Base-by-base conservation (phyloP, 257 asterid genomes). In the Avicennia marina region DNA sequence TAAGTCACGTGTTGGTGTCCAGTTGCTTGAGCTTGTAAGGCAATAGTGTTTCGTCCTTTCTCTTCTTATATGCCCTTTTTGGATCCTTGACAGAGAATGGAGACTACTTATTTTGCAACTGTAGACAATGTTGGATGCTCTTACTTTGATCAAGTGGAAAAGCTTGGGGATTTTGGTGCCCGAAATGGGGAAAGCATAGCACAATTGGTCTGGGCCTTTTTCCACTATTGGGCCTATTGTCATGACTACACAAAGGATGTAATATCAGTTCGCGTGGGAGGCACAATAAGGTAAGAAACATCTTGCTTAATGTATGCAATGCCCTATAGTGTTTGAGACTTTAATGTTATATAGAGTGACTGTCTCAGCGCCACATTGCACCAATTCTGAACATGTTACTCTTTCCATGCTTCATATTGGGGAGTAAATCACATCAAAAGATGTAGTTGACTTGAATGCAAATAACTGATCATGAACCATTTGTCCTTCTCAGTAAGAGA, bases 171-270 rank as follows among this genome's bases (percentile, higher is more conserved):
- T 31, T 86, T 70, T 53, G 96, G 99, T 44, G 69, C 84, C 15
- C 75, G 21, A 21, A 93, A 93, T 54, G n/a, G n/a, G n/a, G 99
- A 93, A 66, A 77, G 75, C 46, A 77, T 93, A 52, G 80, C 78
- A 50, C 75, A 75, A 29, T 52, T 93, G 36, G 86, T 93, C 11
- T 89, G 97, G 98, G 87, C 73, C 18, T 93, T 93, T 62, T 93
- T 93, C 77, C 81, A 68, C 44, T 89, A 93, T n/a, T n/a, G n/a
- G n/a, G n/a, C n/a, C n/a, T n/a, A n/a, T 34, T 78, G 83, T 57
- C 97, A 93, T 44, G 94, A 93, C 64, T 93, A 89, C 58, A 80
- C 95, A 47, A 74, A 69, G 39, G 95, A 86, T 58, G 99, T 93
- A 39, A 82, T 93, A 64, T 93, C 97, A 13, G 80, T 93, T 45